Conservation (phyloP, 768 basidiomycete genomes). For the Boletus rubescentipes region DNA sequence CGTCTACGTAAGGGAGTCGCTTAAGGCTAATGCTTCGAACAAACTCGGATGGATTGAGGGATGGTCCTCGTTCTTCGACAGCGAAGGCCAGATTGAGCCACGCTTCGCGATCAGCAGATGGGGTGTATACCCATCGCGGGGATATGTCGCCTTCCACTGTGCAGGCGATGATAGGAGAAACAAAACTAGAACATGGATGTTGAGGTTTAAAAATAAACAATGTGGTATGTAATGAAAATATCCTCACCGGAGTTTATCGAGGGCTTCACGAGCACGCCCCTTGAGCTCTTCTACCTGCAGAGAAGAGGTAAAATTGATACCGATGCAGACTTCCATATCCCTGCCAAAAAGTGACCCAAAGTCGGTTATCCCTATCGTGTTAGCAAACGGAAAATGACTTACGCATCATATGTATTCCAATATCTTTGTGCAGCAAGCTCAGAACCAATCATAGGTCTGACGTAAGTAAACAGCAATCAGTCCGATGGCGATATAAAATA, state of each 20-base stretch:
- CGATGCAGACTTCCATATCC: conserved; percentile 17
- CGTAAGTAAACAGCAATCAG: neutral
- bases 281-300: conserved; percentile 7
- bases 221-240: too few relatives aligned
- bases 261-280: conserved; percentile 7
- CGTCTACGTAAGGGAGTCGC: conserved; percentile 18
- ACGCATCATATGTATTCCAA: conserved; percentile 12
- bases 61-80: conserved; percentile 13
- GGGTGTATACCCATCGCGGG: conserved; percentile 22
- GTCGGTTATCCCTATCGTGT: neutral
- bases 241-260: conserved; percentile 22
- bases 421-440: conserved; percentile 12
- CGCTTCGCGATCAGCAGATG: conserved; percentile 20
- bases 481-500: neutral
- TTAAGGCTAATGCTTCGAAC: conserved; percentile 14
- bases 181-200: conserved; percentile 2
- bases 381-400: neutral
- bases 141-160: conserved; percentile 8
- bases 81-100: conserved; percentile 25
- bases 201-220: too few relatives aligned
- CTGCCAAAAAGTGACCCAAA: neutral
- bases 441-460: conserved; percentile 18
- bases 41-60: conserved; percentile 18
- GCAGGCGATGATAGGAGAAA: conserved; percentile 21
- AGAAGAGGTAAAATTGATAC: conserved; percentile 14